phyloP scores from a whole-genome alignment of 129 eudicot genomes.

The Helianthus tuberosus region DNA sequence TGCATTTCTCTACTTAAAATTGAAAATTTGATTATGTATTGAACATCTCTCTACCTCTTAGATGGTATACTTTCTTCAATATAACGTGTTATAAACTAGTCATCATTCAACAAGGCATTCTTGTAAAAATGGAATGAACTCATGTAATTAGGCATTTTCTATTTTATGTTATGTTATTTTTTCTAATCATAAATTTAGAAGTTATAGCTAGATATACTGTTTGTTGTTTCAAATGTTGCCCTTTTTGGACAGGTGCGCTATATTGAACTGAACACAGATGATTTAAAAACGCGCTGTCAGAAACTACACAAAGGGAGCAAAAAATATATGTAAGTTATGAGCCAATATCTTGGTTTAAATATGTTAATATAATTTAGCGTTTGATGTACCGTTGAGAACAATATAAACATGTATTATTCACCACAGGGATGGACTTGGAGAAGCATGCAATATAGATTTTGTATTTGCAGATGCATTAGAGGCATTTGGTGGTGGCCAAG shows the following conservation, averaged over 20 bases:
- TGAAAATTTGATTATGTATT: background rate
- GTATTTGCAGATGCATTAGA: slow-evolving; percentile 87
- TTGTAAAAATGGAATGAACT: background rate
- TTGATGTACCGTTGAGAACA: slow-evolving; percentile 30
- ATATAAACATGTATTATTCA: slow-evolving; percentile 15
- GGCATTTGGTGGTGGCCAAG: slow-evolving; percentile 85
- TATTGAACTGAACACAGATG: slow-evolving; percentile 78
- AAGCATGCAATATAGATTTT: slow-evolving; percentile 68
- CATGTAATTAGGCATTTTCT: slow-evolving; percentile 1
- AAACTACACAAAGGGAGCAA: slow-evolving; percentile 83
- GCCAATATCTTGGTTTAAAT: slow-evolving; percentile 2
- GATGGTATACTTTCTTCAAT: slow-evolving; percentile 1
- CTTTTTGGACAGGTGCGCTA: slow-evolving; percentile 54
- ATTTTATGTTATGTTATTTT: background rate
- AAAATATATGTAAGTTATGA: slow-evolving; percentile 71
- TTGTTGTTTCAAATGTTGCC: background rate
- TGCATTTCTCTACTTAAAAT: no score
- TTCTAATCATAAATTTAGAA: background rate
- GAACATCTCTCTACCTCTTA: background rate
- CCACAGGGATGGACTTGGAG: slow-evolving; percentile 73
- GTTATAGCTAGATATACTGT: background rate
- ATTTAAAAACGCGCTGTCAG: slow-evolving; percentile 82
- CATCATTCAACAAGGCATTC: background rate
- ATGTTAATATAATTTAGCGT: background rate
- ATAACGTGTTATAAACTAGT: background rate